Percentiles rank a stretch among this genome's conserved stretches.
Evolutionary conservation across 495 filamentous ascomycete genomes (phyloP).

Genomic region (Podospora comata): DNA sequence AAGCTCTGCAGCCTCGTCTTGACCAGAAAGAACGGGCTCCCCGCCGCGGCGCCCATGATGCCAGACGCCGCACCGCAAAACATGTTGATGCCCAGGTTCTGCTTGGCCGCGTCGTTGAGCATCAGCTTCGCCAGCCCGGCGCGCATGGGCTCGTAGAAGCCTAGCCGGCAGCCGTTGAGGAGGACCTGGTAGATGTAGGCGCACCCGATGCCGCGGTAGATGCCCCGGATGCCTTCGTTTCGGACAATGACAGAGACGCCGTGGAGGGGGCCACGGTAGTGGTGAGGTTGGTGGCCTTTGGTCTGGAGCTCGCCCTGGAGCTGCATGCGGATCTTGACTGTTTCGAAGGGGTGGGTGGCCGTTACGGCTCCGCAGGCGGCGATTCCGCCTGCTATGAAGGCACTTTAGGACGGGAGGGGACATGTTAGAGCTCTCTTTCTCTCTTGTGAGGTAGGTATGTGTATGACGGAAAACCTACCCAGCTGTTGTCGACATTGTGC

Average conservation of each 20-base stretch:
- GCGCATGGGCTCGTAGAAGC: constrained; percentile 96
- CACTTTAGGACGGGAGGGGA: constrained; percentile 34
- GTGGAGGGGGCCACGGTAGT: constrained; percentile 91
- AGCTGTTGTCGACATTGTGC: constrained; percentile 46
- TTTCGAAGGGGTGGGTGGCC: constrained; percentile 97
- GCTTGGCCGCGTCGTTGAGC: constrained; percentile 66
- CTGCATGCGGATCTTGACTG: constrained; percentile 98
- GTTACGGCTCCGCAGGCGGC: constrained; percentile 97
- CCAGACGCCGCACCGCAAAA: constrained; percentile 84
- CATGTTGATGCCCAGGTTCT: constrained; percentile 88
- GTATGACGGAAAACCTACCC: constrained; percentile 33
- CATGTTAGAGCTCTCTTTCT: constrained; percentile 15
- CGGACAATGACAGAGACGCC: constrained; percentile 85
- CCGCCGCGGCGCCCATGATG: constrained; percentile 83
- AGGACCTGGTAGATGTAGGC: constrained; percentile 97
- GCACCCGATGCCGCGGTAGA: constrained; percentile 85
- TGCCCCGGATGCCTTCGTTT: constrained; percentile 82
- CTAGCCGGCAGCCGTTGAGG: constrained; percentile 92
- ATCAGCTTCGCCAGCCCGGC: constrained; percentile 58
- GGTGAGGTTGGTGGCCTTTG: constrained; percentile 74
- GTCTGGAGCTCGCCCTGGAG: constrained; percentile 92
- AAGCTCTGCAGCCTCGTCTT: constrained; percentile 95
- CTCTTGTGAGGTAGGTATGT: neutral
- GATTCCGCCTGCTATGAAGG: constrained; percentile 91
- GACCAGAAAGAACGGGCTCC: constrained; percentile 96